phyloP scores from a whole-genome alignment of 1,284 basidiomycete species.

The Cutaneotrichosporon mucoides region DNA sequence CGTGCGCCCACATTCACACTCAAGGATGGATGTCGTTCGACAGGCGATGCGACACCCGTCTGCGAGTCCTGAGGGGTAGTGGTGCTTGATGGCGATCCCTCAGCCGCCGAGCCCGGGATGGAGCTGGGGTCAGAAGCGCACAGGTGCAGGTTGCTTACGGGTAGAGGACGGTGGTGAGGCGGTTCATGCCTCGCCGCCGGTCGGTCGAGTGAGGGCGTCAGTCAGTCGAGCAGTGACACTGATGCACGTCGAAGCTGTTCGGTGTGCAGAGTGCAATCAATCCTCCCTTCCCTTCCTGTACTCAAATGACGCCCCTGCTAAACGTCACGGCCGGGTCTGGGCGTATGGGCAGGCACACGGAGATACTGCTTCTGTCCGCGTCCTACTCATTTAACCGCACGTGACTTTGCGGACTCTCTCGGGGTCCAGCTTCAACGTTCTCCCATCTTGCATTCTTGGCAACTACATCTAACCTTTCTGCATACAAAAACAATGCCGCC shows the following conservation, averaged over 20 bases:
- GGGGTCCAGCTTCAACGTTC: too few relatives aligned
- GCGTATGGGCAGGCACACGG: too few relatives aligned
- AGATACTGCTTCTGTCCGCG: too few relatives aligned
- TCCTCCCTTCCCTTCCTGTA: too few relatives aligned
- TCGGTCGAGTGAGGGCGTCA: background rate
- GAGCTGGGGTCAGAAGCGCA: constrained; percentile 6
- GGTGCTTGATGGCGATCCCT: constrained; percentile 5
- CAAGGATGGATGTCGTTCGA: constrained; percentile 6
- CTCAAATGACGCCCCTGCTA: too few relatives aligned
- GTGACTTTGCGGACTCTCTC: too few relatives aligned
- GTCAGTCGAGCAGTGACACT: background rate
- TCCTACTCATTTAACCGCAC: too few relatives aligned
- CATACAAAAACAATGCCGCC: constrained; percentile 36
- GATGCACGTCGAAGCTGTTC: background rate
- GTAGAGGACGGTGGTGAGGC: constrained; percentile 27
- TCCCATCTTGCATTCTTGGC: background rate
- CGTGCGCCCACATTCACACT: constrained; percentile 4
- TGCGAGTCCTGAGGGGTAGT: constrained; percentile 3
- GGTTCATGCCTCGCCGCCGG: constrained; percentile 20
- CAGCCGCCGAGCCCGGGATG: constrained; percentile 11
- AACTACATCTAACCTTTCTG: background rate
- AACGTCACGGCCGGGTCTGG: too few relatives aligned
- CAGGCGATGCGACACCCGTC: constrained; percentile 1
- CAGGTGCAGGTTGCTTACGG: constrained; percentile 16
- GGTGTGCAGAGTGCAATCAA: background rate